Evolutionary conservation across 192 early-diverging fungal genomes (phyloP).

Genomic region (Dissophora globulifera): DNA sequence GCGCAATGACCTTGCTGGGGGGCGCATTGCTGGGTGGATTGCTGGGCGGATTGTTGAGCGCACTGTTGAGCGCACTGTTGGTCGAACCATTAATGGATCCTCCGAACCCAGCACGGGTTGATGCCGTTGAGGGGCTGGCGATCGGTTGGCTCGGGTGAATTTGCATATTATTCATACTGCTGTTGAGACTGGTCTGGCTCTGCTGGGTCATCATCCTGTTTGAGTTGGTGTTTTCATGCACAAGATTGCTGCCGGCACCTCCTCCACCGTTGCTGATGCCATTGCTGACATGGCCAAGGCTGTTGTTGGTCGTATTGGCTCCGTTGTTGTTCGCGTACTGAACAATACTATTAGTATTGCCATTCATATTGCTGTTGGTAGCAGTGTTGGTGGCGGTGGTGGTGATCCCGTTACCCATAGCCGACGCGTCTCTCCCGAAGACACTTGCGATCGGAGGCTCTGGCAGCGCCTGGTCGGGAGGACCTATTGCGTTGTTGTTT

Average conservation of each 20-base stretch:
- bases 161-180: constrained; percentile 29
- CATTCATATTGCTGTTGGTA: constrained; percentile 3
- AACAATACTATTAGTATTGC: neutral
- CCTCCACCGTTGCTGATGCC: neutral
- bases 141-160: constrained; percentile 38
- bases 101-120: constrained; percentile 2
- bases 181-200: constrained; percentile 13
- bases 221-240: constrained; percentile 8
- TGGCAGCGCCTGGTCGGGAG: constrained; percentile 14
- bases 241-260: constrained; percentile 6
- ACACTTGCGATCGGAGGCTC: neutral
- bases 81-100: neutral
- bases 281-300: neutral
- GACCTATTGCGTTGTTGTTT: constrained; percentile 5
- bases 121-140: constrained; percentile 27
- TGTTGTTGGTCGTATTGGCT: too few relatives aligned
- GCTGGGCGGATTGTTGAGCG: too few relatives aligned
- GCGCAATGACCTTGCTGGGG: constrained; percentile 28
- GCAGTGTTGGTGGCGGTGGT: neutral
- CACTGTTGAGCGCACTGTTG: too few relatives aligned
- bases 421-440: neutral
- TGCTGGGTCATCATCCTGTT: constrained; percentile 9
- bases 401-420: neutral
- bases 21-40: too few relatives aligned
- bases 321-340: too few relatives aligned